Base-by-base conservation (phyloP, 345 rosid genomes). In the Citrus reticulata region DNA sequence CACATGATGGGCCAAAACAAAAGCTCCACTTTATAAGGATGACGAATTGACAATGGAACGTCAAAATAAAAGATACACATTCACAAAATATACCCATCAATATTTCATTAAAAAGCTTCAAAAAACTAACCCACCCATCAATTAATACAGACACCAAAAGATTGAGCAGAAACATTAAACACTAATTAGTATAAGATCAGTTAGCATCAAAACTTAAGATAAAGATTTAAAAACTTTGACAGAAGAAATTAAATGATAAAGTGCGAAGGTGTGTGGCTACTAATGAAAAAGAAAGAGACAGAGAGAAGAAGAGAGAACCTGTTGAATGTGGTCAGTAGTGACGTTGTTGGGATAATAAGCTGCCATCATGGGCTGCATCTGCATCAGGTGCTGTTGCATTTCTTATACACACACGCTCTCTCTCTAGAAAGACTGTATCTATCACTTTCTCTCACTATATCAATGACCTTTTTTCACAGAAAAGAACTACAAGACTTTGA, bases 341-440 rank as follows among this genome's bases (percentile, higher is more conserved):
- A 97, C 99, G 95, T 94, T 96, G 94, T 88, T 94, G 81, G 99
- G 93, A 85, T 94, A 94, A 89, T 93, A 97, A 79, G 98, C 91
- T 82, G 98, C 97, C 98, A 97, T 97, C 98, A 92, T 91, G 96
- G 98, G 99, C 95, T 97, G 99, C 98, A 91, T 93, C 95, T 96
- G 98, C 95, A 93, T 93, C 97, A 94, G 99, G 97, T 94, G 99
- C 98, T 96, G 99, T 87, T 96, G 98, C 94, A 92, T 90, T 80
- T 90, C 89, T 88, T 87, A 80, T 87, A 84, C 76, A 79, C 83
- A 77, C 74, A 75, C 74, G 32, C 40, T 16, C 67, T 72, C 59
- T 73, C 66, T 66, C 73, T 77, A 34, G 3, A 35, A 8, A 8
- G 58, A 67, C 59, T 39, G 54, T 70, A 64, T 72, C 6, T 68